These are phyloP conservation scores for Colletotrichum chlorophyti DNA, from an alignment of 2,329 filamentous ascomycete genomes.

Conservation along the genomic window DNA sequence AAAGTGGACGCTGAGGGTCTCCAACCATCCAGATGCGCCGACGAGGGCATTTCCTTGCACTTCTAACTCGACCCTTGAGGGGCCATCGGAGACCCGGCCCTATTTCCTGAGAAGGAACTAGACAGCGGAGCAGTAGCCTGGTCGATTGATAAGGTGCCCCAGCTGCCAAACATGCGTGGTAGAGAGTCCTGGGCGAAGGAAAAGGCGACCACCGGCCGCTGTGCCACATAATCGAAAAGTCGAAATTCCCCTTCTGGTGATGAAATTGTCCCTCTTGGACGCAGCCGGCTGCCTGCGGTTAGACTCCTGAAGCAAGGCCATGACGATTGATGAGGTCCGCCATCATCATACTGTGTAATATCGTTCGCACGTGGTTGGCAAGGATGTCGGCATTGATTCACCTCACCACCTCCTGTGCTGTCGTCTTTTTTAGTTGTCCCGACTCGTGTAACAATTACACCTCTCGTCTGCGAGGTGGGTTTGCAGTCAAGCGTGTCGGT, in stretches of 20 bases:
- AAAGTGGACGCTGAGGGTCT: neutral
- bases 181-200: neutral
- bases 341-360: neutral
- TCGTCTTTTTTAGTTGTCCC: neutral
- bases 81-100: conserved; percentile 7
- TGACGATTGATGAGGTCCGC: too few species aligned
- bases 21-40: neutral
- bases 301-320: neutral
- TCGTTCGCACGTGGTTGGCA: conserved; percentile 22
- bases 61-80: conserved; percentile 8
- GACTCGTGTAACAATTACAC: too few species aligned
- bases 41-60: conserved; percentile 8
- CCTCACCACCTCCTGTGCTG: neutral
- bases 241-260: too few species aligned
- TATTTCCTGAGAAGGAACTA: neutral
- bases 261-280: neutral
- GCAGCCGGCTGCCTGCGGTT: neutral
- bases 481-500: too few species aligned
- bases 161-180: neutral
- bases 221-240: neutral
- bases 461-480: too few species aligned
- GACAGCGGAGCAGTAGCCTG: neutral
- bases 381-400: conserved; percentile 10
- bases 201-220: neutral
- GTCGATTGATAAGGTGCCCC: neutral